Base-by-base conservation (phyloP, 2,329 filamentous ascomycete genomes). In the Penicillium sclerotiorum region DNA sequence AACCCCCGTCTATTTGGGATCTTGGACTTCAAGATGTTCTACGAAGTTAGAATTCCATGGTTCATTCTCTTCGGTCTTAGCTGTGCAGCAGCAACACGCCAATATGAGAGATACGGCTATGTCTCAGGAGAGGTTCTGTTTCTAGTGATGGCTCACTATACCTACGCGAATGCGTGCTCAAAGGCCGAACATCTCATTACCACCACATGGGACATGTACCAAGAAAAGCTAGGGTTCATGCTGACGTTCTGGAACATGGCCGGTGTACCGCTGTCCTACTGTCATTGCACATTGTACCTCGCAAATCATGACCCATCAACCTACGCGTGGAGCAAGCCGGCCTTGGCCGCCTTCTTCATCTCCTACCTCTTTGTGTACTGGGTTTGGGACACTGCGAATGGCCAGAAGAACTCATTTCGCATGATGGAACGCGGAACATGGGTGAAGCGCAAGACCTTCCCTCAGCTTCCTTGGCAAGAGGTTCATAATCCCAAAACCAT, bases 171-270 rank as follows among this genome's bases (percentile, higher is more conserved):
- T 70, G 90, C 91, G 37, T 96, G 91, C 74, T 83, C 87, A 60
- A 96, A 96, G 76, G 92, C 87, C 23, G 91, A 96, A 74, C 89
- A 96, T 71, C 80, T 90, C 66, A 96, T 96, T 69, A 83, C 90
- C 50, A 88, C 88, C 3, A 94, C 89, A 44, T 96, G 91, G 87
- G 91, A 96, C 65, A 95, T 96, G 87, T 95, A 94, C 77, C 92
- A 90, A 64, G 91, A 96, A 77, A 95, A 96, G 75, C 90, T 89
- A 81, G 91, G 91, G 30, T 96, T 96, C 77, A 95, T 96, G 90
- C 83, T 96, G 60, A 95, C 94, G 69, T 96, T 96, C 82, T 96
- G 91, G 91, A 96, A 95, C 73, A 79, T 96, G 67, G 90, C 91
- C 30, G 91, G 91, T 55, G 91, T 96, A 11, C 91, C 91, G 5